These are phyloP conservation scores for Acanthamoeba castellanii DNA, from an alignment of 208 protist species.

Conservation along the genomic window DNA sequence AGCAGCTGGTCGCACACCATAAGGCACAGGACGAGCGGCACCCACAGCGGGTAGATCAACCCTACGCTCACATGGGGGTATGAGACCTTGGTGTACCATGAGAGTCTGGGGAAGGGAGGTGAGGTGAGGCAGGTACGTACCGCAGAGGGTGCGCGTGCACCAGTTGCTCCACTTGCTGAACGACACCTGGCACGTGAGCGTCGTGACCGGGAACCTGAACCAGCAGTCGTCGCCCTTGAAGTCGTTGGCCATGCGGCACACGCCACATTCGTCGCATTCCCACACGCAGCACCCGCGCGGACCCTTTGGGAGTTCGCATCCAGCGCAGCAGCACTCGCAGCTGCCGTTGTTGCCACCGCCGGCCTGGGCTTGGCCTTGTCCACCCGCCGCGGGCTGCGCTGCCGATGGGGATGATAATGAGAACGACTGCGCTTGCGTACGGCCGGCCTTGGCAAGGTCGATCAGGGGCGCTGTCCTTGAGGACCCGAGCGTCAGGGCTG, in stretches of 20 bases:
- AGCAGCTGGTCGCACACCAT: not conserved
- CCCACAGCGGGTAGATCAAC: not conserved
- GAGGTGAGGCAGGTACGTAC: not conserved
- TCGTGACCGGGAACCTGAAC: not conserved
- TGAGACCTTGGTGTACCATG: not conserved
- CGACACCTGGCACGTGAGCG: not conserved
- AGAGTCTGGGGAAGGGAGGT: not conserved
- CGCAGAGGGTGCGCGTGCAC: constrained; percentile 17
- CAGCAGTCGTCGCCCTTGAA: not conserved
- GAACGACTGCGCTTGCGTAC: too few species aligned
- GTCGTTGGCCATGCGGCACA: constrained; percentile 39
- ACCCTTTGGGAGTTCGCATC: not conserved
- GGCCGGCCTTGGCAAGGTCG: too few species aligned
- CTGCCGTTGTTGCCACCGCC: not conserved
- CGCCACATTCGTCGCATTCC: constrained; percentile 4
- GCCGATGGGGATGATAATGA: not conserved
- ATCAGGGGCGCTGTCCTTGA: too few species aligned
- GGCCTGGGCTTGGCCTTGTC: not conserved
- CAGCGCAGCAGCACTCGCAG: not conserved
- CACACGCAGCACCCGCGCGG: not conserved
- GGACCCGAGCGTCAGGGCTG: too few species aligned
- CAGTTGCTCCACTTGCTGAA: constrained; percentile 28
- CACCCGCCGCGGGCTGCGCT: not conserved
- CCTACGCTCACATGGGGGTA: not conserved
- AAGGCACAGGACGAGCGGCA: not conserved